These are phyloP conservation scores for Kodamaea laetipori DNA, from an alignment of 805 yeast genomes.

Conservation along the genomic window DNA sequence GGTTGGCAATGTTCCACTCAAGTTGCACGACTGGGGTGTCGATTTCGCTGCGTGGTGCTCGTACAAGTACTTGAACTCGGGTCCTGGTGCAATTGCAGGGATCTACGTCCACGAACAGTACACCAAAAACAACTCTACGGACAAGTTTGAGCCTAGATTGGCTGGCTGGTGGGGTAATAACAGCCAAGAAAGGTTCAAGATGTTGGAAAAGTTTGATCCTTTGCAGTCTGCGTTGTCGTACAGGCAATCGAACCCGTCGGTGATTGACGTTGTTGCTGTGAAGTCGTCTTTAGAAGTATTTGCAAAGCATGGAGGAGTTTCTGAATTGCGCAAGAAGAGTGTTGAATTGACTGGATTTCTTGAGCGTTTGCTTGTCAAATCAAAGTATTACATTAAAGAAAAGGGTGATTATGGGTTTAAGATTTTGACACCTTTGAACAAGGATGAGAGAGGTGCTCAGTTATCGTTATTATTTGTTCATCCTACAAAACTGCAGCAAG, in stretches of 20 bases:
- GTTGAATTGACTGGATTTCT: slow-evolving; percentile 58
- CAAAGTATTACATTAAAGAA: slow-evolving; percentile 47
- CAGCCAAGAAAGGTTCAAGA: slow-evolving; percentile 66
- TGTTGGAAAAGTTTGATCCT: slow-evolving; percentile 79
- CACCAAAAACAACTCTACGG: slow-evolving; percentile 31
- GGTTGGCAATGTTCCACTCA: slow-evolving; percentile 78
- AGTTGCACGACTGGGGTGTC: slow-evolving; percentile 83
- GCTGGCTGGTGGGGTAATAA: slow-evolving; percentile 99
- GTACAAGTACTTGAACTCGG: slow-evolving; percentile 86
- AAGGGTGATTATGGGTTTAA: slow-evolving; percentile 48
- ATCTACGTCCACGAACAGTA: slow-evolving; percentile 68
- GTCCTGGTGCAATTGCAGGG: slow-evolving; percentile 94
- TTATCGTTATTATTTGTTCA: slow-evolving; percentile 67
- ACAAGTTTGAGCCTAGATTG: slow-evolving; percentile 58
- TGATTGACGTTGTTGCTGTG: slow-evolving; percentile 77
- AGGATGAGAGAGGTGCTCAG: slow-evolving; percentile 73
- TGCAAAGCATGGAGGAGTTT: slow-evolving; percentile 63
- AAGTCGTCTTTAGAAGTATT: slow-evolving; percentile 66
- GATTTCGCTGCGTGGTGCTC: slow-evolving; percentile 97
- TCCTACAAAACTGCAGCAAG: slow-evolving; percentile 34
- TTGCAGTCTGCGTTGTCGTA: slow-evolving; percentile 84
- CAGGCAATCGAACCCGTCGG: slow-evolving; percentile 89
- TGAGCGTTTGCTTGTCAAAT: slow-evolving; percentile 45
- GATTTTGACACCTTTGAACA: slow-evolving; percentile 71
- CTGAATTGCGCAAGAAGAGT: slow-evolving; percentile 56